A percentile compares a stretch with the other conserved stretches of the same genome.
Conservation (phyloP, 2,329 filamentous ascomycete genomes). For the Colletotrichum sp. region DNA sequence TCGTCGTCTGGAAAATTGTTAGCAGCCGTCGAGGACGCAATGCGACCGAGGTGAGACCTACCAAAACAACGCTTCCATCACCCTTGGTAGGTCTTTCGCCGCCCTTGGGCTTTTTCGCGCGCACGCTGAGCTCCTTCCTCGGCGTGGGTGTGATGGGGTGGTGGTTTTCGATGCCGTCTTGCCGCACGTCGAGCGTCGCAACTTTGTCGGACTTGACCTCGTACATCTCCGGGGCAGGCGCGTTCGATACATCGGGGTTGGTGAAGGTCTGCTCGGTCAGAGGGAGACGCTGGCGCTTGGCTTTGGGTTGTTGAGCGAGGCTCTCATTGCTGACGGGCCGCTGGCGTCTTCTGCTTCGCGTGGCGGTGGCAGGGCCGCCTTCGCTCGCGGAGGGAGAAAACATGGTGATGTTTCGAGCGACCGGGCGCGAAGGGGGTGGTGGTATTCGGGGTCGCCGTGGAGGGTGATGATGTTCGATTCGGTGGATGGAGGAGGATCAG, state of each 20-base stretch:
- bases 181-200: conserved; percentile 47
- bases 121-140: conserved; percentile 61
- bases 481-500: conserved; percentile 7
- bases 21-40: background rate
- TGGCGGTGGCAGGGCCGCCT: conserved; percentile 59
- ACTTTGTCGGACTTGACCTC: conserved; percentile 61
- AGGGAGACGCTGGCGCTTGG: conserved; percentile 66
- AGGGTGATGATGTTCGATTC: conserved; percentile 13
- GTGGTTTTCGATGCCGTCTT: conserved; percentile 51
- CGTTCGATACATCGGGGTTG: conserved; percentile 47
- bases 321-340: conserved; percentile 62
- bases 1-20: conserved; percentile 70
- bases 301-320: conserved; percentile 62
- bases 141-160: conserved; percentile 33
- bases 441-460: background rate
- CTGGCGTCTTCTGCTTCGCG: conserved; percentile 66
- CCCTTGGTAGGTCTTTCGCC: conserved; percentile 69
- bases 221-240: conserved; percentile 52
- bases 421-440: conserved; percentile 7
- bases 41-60: conserved; percentile 41
- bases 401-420: conserved; percentile 45
- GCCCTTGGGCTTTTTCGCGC: conserved; percentile 67
- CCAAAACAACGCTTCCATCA: conserved; percentile 70
- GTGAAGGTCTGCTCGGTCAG: conserved; percentile 62
- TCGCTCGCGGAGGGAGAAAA: conserved; percentile 62